Percentiles rank a stretch among this genome's conserved stretches.
These are phyloP conservation scores for Geranium incanum DNA, from an alignment of 441 rosid genomes.

Conservation along the genomic window DNA sequence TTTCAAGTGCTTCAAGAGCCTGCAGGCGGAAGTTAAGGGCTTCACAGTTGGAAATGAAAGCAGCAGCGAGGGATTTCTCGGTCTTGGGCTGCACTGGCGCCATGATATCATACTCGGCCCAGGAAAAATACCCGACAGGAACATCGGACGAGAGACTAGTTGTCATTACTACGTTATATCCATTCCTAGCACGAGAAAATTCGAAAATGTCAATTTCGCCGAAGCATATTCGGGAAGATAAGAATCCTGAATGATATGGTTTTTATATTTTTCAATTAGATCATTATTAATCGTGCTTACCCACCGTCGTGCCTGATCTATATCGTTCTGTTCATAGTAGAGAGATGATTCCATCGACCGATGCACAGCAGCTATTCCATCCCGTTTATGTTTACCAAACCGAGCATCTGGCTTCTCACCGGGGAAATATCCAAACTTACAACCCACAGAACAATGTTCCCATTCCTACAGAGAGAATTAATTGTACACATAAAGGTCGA, in stretches of 20 bases:
- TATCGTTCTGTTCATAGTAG: conserved; percentile 54
- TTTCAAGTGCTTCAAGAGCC: conserved; percentile 66
- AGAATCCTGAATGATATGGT: not conserved
- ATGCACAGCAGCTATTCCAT: conserved; percentile 42
- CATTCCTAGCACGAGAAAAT: conserved; percentile 42
- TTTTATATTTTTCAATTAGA: not conserved
- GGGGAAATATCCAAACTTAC: conserved; percentile 39
- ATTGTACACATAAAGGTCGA: not conserved
- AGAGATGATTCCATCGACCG: conserved; percentile 87
- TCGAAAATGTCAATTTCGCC: conserved; percentile 11
- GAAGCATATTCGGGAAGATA: not conserved
- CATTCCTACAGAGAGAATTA: conserved; percentile 40
- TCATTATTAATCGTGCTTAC: conserved; percentile 56
- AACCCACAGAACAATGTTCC: conserved; percentile 55
- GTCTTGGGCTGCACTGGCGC: conserved; percentile 74
- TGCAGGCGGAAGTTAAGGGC: conserved; percentile 73
- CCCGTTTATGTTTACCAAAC: conserved; percentile 37
- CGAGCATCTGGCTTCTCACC: conserved; percentile 53
- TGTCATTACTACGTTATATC: conserved; percentile 63
- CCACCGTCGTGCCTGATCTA: conserved; percentile 86
- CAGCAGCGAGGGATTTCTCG: conserved; percentile 38
- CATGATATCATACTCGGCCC: conserved; percentile 36
- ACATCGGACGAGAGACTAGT: not conserved
- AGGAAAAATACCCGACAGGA: not conserved
- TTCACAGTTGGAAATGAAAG: conserved; percentile 60